phyloP scores from a whole-genome alignment of 2,329 filamentous ascomycete genomes.

The Stromatinia cepivora region DNA sequence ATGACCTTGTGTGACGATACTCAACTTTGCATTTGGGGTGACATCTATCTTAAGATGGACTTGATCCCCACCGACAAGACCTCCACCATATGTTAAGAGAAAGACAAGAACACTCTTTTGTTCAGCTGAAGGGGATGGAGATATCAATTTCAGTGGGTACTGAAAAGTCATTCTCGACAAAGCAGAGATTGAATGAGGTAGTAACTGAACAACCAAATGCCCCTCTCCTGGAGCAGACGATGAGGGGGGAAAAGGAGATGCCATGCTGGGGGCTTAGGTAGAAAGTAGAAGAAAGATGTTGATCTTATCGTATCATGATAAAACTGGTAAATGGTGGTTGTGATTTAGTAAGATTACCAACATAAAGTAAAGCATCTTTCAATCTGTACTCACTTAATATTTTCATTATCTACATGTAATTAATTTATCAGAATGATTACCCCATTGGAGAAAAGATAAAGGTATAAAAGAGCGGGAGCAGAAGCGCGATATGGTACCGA shows the following conservation, averaged over 20 bases:
- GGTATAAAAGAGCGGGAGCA: background rate
- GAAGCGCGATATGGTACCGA: background rate
- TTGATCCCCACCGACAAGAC: constrained; percentile 82
- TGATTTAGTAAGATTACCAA: background rate
- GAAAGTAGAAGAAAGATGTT: background rate
- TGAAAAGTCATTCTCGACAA: constrained; percentile 79
- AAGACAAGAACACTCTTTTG: constrained; percentile 77
- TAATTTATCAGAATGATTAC: background rate
- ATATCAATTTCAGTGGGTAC: constrained; percentile 92
- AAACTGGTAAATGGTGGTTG: background rate
- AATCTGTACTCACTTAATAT: background rate
- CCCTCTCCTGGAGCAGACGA: constrained; percentile 76
- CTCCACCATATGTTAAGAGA: constrained; percentile 90
- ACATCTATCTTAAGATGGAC: constrained; percentile 72
- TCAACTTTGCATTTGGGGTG: constrained; percentile 63
- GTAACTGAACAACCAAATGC: constrained; percentile 68
- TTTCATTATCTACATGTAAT: background rate
- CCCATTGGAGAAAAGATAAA: constrained; percentile 9
- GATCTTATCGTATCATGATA: constrained; percentile 6
- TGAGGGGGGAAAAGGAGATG: constrained; percentile 55
- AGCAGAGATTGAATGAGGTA: constrained; percentile 70
- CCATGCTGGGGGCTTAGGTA: constrained; percentile 26
- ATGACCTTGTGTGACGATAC: constrained; percentile 71
- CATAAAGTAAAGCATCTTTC: background rate
- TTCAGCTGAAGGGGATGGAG: constrained; percentile 66